Evolutionary conservation across 2,329 filamentous ascomycete genomes (phyloP), one percentile per base, ranked within the genome.

Genomic region (Bisporella sp.): DNA sequence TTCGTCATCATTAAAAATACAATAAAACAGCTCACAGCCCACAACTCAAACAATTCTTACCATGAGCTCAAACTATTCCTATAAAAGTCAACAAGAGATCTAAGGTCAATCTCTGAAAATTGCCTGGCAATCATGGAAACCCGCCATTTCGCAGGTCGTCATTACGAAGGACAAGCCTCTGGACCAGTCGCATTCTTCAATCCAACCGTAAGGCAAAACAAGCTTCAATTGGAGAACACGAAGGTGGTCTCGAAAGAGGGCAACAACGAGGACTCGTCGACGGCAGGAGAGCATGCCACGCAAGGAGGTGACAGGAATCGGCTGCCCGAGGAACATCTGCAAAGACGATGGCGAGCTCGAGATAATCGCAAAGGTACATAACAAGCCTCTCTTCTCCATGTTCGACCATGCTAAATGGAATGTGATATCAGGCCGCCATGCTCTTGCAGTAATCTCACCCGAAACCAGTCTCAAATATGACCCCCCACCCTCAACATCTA

Each of bases 161-260:
- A 49, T 28, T 45, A 54, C 5, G 48, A 41, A 28, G 52, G 45
- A 9, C 21, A 48, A 13, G 41, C 48, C 4, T 59, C 59, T 5
- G 75, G 75, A 1, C 72, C 75, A 7, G 54, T 77, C 28, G 50
- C 62, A 1, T 76, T 74, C 55, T 63, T 78, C 41, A 77, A 78
- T 54, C 75, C 76, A 4, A 79, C 76, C 41, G 47, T 50, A 55
- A 50, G 60, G 61, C 50, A 50, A 21, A 52, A 47, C 41, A 30
- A 33, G 40, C 37, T 37, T 31, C 43, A 42, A 37, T n/a, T 9
- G 2, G n/a, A 8, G 8, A 8, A 37, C 8, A 37, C 8, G 8
- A 8, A 37, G 8, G 35, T 8, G 35, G 8, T 37, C n/a, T n/a
- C 8, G n/a, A n/a, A 45, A 48, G 12, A 44, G 31, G 21, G 5